Percentiles rank a stretch among this genome's conserved stretches.
phyloP scores from a whole-genome alignment of 441 rosid genomes.

The Populus trichocarpa region DNA sequence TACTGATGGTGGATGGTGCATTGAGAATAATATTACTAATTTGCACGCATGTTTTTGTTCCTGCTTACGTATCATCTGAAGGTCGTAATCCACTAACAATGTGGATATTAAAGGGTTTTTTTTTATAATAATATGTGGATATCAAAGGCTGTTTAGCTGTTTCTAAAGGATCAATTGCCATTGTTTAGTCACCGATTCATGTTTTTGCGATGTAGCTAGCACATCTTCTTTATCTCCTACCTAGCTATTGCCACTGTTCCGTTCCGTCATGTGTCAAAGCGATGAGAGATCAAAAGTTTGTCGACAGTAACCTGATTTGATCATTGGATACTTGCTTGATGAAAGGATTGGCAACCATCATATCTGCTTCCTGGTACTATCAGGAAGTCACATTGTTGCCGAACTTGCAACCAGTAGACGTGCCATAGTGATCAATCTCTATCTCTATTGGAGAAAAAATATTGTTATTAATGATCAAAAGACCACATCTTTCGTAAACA shows the following conservation, averaged over 20 bases:
- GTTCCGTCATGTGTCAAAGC: not conserved
- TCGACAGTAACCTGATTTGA: not conserved
- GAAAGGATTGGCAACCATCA: conserved; percentile 22
- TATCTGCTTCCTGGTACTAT: conserved; percentile 26
- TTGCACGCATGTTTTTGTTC: conserved; percentile 35
- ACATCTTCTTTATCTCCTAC: not conserved
- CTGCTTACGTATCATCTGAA: conserved; percentile 20
- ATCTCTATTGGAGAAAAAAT: not conserved
- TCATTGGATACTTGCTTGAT: conserved; percentile 18
- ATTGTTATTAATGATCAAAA: not conserved
- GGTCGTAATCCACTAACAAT: conserved; percentile 41
- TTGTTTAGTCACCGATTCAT: not conserved
- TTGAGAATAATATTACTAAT: conserved; percentile 12
- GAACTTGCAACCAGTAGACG: conserved; percentile 31
- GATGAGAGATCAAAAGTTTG: not conserved
- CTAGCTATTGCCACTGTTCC: not conserved
- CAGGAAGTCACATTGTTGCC: conserved; percentile 21
- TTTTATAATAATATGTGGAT: no score
- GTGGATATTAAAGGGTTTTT: conserved; percentile 9
- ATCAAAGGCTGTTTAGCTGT: conserved; percentile 19
- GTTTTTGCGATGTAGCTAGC: not conserved
- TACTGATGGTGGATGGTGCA: conserved; percentile 33
- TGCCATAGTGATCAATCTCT: conserved; percentile 34
- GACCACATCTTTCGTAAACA: not conserved
- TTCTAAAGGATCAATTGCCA: conserved; percentile 3